A percentile compares a stretch with the other conserved stretches of the same genome.
Evolutionary conservation across 2,329 filamentous ascomycete species (phyloP).

Genomic region (Chaetothyriales sp.): DNA sequence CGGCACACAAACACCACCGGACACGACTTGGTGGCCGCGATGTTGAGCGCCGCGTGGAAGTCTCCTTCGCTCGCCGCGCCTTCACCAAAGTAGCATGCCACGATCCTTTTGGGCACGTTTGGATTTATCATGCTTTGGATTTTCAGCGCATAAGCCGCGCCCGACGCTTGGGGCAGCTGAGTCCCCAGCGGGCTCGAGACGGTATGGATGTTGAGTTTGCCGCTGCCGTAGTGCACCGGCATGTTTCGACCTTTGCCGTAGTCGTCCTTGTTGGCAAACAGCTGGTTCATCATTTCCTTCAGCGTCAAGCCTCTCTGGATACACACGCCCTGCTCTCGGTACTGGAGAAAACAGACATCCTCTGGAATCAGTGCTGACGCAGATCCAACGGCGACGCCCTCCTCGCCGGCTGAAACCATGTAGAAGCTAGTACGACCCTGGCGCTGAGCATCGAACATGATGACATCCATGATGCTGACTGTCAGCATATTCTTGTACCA

Average conservation of each 20-base stretch:
- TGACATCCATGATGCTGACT: conserved; percentile 80
- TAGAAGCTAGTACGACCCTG: conserved; percentile 94
- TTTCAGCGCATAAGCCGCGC: conserved; percentile 78
- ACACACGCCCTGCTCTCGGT: conserved; percentile 85
- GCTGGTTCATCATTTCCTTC: conserved; percentile 84
- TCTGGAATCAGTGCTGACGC: conserved; percentile 69
- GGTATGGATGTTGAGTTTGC: conserved; percentile 75
- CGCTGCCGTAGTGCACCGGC: conserved; percentile 81
- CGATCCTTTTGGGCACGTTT: conserved; percentile 52
- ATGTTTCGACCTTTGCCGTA: conserved; percentile 76
- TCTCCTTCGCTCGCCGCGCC: conserved; percentile 83
- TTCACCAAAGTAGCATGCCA: conserved; percentile 79
- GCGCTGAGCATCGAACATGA: conserved; percentile 96
- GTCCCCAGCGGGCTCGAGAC: conserved; percentile 77
- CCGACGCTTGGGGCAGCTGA: conserved; percentile 76
- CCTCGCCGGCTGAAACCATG: conserved; percentile 88
- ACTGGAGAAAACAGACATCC: conserved; percentile 89
- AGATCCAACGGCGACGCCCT: conserved; percentile 82
- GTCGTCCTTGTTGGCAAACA: conserved; percentile 80
- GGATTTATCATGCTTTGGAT: conserved; percentile 63
- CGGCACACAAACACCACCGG: conserved; percentile 82
- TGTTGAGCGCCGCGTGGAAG: conserved; percentile 82
- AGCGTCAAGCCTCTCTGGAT: conserved; percentile 76
- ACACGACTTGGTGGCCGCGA: conserved; percentile 76
- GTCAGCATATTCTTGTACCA: conserved; percentile 54